phyloP scores from a whole-genome alignment of 495 filamentous ascomycete genomes.

The Daldinia decipiens region DNA sequence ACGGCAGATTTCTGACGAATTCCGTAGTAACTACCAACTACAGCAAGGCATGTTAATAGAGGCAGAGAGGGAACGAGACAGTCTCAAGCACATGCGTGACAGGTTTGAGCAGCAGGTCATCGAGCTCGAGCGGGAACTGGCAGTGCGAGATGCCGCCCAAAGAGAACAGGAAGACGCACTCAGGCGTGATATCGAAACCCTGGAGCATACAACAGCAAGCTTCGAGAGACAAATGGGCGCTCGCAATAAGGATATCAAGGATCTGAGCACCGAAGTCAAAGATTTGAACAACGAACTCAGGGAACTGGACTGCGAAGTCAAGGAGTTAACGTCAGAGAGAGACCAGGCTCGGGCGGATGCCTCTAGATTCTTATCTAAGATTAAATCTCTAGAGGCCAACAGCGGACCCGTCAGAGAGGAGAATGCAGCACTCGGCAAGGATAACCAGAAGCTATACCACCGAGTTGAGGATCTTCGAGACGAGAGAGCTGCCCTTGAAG shows the following conservation, averaged over 20 bases:
- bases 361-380: slow-evolving; percentile 29
- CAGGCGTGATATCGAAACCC: slow-evolving; percentile 49
- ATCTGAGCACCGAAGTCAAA: slow-evolving; percentile 32
- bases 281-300: slow-evolving; percentile 45
- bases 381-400: slow-evolving; percentile 31
- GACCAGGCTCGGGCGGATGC: slow-evolving; percentile 29
- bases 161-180: slow-evolving; percentile 52
- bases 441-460: slow-evolving; percentile 22
- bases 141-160: slow-evolving; percentile 48
- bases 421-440: slow-evolving; percentile 26
- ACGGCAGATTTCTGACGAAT: slow-evolving; percentile 55
- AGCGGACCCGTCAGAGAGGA: slow-evolving; percentile 23
- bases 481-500: slow-evolving; percentile 27
- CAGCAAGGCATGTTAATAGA: slow-evolving; percentile 52
- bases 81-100: slow-evolving; percentile 46
- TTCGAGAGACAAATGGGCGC: slow-evolving; percentile 52
- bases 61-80: slow-evolving; percentile 54
- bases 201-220: slow-evolving; percentile 49
- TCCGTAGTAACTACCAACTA: slow-evolving; percentile 54
- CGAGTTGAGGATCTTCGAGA: slow-evolving; percentile 46
- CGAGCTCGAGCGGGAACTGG: slow-evolving; percentile 50
- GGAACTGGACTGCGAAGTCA: slow-evolving; percentile 54
- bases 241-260: slow-evolving; percentile 53
- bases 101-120: slow-evolving; percentile 47
- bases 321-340: slow-evolving; percentile 40